phyloP scores from a whole-genome alignment of 495 filamentous ascomycete genomes.

The Lepraria neglecta region DNA sequence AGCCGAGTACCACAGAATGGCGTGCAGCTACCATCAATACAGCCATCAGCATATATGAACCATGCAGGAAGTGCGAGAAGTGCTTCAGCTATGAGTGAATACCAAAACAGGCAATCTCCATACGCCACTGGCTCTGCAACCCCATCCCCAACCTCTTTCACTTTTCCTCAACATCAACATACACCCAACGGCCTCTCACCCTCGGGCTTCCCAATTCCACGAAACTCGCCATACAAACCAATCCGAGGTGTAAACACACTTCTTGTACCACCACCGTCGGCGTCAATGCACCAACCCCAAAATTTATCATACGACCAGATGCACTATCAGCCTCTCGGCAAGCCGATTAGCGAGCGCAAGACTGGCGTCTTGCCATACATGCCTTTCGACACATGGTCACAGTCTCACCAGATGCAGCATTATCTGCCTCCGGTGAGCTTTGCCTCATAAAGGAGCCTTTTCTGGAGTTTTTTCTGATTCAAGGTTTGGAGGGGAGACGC shows the following conservation, averaged over 20 bases:
- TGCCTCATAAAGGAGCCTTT: slow-evolving; percentile 6
- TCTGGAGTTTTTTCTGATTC: not conserved
- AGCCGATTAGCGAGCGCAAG: slow-evolving; percentile 63
- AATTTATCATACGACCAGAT: slow-evolving; percentile 68
- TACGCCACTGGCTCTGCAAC: slow-evolving; percentile 35
- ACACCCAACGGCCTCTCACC: slow-evolving; percentile 55
- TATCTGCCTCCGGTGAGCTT: slow-evolving; percentile 21
- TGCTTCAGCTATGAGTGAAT: slow-evolving; percentile 19
- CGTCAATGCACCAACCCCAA: slow-evolving; percentile 63
- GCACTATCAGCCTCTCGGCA: slow-evolving; percentile 90
- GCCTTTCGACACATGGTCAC: slow-evolving; percentile 44
- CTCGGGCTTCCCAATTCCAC: slow-evolving; percentile 54
- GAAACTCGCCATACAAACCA: slow-evolving; percentile 85
- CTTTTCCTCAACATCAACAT: slow-evolving; percentile 27
- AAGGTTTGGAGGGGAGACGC: not conserved
- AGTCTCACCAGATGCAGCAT: slow-evolving; percentile 29
- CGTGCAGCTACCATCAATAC: slow-evolving; percentile 49
- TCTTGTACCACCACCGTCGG: slow-evolving; percentile 77
- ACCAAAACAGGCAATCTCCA: slow-evolving; percentile 18
- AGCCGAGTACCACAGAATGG: slow-evolving; percentile 41
- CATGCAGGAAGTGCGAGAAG: slow-evolving; percentile 13
- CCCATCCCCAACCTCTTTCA: slow-evolving; percentile 34
- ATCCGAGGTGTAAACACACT: slow-evolving; percentile 83
- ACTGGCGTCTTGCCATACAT: slow-evolving; percentile 78
- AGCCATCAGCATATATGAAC: slow-evolving; percentile 37